Evolutionary conservation across 2,329 filamentous ascomycete genomes (phyloP).

Genomic region (Fusarium sp.): DNA sequence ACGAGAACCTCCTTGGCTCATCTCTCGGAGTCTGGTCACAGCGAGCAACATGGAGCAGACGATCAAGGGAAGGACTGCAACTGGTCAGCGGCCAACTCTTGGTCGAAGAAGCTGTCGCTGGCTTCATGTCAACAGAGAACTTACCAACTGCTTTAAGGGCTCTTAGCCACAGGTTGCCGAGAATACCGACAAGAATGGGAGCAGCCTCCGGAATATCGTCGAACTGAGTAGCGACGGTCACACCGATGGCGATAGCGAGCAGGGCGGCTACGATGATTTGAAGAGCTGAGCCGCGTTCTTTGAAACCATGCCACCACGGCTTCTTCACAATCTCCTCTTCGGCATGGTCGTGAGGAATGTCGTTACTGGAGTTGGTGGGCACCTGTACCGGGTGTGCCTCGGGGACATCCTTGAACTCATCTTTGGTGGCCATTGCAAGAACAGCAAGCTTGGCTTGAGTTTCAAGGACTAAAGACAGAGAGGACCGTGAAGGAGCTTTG

Average conservation of each 20-base stretch:
- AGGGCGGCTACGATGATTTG: constrained; percentile 61
- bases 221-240: constrained; percentile 55
- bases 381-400: constrained; percentile 27
- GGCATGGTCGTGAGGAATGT: constrained; percentile 9
- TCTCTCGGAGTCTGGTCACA: constrained; percentile 57
- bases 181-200: constrained; percentile 56
- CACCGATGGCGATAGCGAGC: constrained; percentile 60
- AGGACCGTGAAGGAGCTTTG: not conserved
- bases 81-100: not conserved
- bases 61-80: constrained; percentile 60
- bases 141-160: constrained; percentile 59
- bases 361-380: constrained; percentile 29
- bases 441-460: constrained; percentile 18
- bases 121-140: constrained; percentile 20
- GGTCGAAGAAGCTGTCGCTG: not conserved
- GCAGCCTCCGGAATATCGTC: constrained; percentile 55
- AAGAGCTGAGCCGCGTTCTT: constrained; percentile 55
- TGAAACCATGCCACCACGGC: constrained; percentile 50
- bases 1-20: constrained; percentile 54
- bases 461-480: not conserved
- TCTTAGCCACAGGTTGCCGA: constrained; percentile 60
- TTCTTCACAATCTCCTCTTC: constrained; percentile 41
- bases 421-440: constrained; percentile 29
- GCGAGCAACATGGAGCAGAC: constrained; percentile 62
- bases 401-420: constrained; percentile 31